phyloP scores from a whole-genome alignment of 2,329 filamentous ascomycete species.

The Colletotrichum sublineola region DNA sequence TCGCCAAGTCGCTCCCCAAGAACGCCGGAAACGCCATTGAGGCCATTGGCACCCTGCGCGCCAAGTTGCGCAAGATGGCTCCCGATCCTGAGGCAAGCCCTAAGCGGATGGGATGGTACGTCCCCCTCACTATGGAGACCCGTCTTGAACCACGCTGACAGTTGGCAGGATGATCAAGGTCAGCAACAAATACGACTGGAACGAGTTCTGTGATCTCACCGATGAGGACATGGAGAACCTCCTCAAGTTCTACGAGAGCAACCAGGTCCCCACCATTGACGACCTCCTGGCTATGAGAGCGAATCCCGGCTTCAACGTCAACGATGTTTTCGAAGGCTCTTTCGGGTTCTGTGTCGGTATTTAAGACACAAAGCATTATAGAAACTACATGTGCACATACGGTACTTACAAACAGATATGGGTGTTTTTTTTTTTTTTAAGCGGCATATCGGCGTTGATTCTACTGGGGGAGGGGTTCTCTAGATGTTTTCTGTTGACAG shows the following conservation, averaged over 20 bases:
- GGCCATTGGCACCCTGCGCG: constrained; percentile 83
- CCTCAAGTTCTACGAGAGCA: constrained; percentile 77
- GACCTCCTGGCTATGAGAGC: constrained; percentile 68
- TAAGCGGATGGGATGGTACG: constrained; percentile 90
- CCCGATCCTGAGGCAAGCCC: constrained; percentile 80
- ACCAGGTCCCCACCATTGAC: constrained; percentile 68
- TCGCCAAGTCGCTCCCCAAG: constrained; percentile 80
- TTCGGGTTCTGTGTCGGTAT: constrained; percentile 70
- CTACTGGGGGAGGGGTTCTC: constrained; percentile 13
- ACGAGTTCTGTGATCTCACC: constrained; percentile 85
- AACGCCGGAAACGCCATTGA: constrained; percentile 89
- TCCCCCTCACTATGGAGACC: constrained; percentile 25
- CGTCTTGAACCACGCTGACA: not conserved
- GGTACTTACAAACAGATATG: constrained; percentile 26
- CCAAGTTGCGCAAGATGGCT: constrained; percentile 82
- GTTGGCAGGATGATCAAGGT: constrained; percentile 87
- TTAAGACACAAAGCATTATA: constrained; percentile 15
- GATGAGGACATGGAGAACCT: constrained; percentile 88
- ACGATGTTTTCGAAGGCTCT: constrained; percentile 71
- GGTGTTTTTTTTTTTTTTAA: constrained; percentile 23
- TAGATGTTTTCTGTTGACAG: constrained; percentile 21
- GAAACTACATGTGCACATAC: constrained; percentile 12
- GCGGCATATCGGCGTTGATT: constrained; percentile 35
- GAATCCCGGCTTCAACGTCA: constrained; percentile 55
- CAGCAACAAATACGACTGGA: constrained; percentile 87